A percentile compares a stretch with the other conserved stretches of the same genome.
Evolutionary conservation across 176 grass and related monocot species (phyloP).

Genomic region (Aegilops bicornis): DNA sequence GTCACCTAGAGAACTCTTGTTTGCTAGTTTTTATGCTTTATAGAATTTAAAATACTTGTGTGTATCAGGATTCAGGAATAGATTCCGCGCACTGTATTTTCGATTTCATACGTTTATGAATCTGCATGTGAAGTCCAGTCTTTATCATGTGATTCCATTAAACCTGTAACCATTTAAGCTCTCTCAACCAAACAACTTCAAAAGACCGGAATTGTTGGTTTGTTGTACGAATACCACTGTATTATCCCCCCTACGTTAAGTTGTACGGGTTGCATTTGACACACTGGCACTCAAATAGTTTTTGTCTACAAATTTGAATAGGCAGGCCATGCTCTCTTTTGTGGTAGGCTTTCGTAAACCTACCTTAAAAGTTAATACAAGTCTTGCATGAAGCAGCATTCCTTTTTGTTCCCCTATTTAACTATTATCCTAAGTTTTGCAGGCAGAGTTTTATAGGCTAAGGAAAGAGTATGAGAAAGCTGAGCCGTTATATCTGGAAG

Average conservation of each 20-base stretch:
- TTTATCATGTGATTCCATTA: neutral
- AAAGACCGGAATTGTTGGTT: neutral
- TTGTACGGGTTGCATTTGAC: neutral
- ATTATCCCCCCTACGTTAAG: neutral
- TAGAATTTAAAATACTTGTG: neutral
- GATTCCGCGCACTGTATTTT: neutral
- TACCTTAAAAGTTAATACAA: conserved; percentile 3
- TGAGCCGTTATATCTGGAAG: conserved; percentile 82
- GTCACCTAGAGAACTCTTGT: neutral
- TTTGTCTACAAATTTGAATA: neutral
- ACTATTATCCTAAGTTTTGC: conserved; percentile 37
- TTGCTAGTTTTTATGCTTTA: neutral
- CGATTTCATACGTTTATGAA: neutral
- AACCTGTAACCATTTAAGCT: neutral
- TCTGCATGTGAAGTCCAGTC: neutral
- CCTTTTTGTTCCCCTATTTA: neutral
- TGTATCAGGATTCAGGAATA: neutral
- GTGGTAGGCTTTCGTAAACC: neutral
- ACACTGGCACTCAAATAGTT: neutral
- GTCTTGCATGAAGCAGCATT: neutral
- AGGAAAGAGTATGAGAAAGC: conserved; percentile 68
- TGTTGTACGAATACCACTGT: neutral
- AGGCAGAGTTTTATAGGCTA: conserved; percentile 92
- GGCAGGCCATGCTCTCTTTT: neutral
- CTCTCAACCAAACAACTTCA: neutral